phyloP scores from a whole-genome alignment of 202 grass and related monocot species.

The Elaeis oleifera region DNA sequence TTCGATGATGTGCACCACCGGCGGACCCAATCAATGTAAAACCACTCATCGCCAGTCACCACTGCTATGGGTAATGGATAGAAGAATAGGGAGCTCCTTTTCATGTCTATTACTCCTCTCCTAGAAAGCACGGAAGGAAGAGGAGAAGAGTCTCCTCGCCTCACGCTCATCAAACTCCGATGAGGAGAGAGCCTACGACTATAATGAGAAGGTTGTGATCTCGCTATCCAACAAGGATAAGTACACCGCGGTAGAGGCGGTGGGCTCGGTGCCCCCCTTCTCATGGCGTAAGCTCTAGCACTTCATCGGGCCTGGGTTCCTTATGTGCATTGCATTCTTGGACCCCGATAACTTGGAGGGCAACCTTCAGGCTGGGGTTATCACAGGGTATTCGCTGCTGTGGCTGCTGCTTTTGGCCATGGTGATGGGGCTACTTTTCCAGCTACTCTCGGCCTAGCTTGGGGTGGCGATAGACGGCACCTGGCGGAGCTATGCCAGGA shows the following conservation, averaged over 20 bases:
- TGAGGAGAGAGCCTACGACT: constrained; percentile 2
- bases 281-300: constrained; percentile 15
- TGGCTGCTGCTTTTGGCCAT: constrained; percentile 19
- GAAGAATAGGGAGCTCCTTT: too few relatives aligned
- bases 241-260: neutral
- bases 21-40: too few relatives aligned
- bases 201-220: neutral
- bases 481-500: constrained; percentile 13
- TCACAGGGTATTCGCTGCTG: constrained; percentile 6
- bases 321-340: constrained; percentile 19
- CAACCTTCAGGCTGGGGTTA: constrained; percentile 12
- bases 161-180: too few relatives aligned
- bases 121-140: too few relatives aligned
- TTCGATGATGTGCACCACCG: too few relatives aligned
- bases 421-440: constrained; percentile 17
- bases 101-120: too few relatives aligned
- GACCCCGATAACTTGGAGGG: constrained; percentile 16
- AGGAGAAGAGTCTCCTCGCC: too few relatives aligned
- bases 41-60: too few relatives aligned
- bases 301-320: constrained; percentile 18
- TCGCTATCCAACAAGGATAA: neutral
- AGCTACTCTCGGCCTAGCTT: constrained; percentile 13
- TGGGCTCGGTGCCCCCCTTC: neutral
- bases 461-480: constrained; percentile 13
- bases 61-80: too few relatives aligned